Evolutionary conservation across 768 basidiomycete genomes (phyloP).

Genomic region (Mycena indigotica): DNA sequence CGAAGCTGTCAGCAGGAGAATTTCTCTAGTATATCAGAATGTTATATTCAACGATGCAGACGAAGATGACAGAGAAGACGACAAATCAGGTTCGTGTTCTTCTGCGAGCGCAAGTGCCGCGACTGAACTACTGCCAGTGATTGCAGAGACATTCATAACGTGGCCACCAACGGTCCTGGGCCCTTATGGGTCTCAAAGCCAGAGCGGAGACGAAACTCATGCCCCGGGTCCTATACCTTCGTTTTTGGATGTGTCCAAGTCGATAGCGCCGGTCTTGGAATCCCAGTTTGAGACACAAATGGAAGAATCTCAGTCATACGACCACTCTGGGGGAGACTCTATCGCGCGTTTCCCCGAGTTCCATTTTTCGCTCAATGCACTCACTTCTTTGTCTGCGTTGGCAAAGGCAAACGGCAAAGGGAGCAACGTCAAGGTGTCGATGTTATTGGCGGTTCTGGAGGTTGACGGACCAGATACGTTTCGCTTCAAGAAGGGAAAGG

Average conservation of each 20-base stretch:
- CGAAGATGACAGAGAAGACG: constrained; percentile 36
- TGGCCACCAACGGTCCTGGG: constrained; percentile 54
- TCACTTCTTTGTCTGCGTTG: constrained; percentile 54
- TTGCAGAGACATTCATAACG: constrained; percentile 53
- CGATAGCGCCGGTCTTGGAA: constrained; percentile 11
- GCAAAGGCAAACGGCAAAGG: constrained; percentile 33
- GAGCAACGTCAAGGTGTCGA: constrained; percentile 52
- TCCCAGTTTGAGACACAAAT: constrained; percentile 28
- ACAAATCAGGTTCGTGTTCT: constrained; percentile 3
- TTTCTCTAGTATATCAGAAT: constrained; percentile 72
- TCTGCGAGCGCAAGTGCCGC: no score
- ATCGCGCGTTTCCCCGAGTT: constrained; percentile 75
- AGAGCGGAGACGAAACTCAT: constrained; percentile 15
- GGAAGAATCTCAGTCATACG: constrained; percentile 48
- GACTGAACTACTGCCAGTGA: constrained; percentile 30
- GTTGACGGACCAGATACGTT: constrained; percentile 76
- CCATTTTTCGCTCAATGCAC: constrained; percentile 65
- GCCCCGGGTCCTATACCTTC: constrained; percentile 33
- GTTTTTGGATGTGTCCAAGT: constrained; percentile 28
- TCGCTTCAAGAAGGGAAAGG: constrained; percentile 64
- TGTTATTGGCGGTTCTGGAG: constrained; percentile 71
- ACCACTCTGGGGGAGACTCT: constrained; percentile 40
- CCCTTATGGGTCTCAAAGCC: constrained; percentile 23
- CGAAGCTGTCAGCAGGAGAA: constrained; percentile 66
- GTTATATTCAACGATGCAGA: constrained; percentile 61